Percentiles rank a stretch among this genome's conserved stretches.
Conservation (phyloP, 345 rosid species). For the Euphorbia tirucalli region DNA sequence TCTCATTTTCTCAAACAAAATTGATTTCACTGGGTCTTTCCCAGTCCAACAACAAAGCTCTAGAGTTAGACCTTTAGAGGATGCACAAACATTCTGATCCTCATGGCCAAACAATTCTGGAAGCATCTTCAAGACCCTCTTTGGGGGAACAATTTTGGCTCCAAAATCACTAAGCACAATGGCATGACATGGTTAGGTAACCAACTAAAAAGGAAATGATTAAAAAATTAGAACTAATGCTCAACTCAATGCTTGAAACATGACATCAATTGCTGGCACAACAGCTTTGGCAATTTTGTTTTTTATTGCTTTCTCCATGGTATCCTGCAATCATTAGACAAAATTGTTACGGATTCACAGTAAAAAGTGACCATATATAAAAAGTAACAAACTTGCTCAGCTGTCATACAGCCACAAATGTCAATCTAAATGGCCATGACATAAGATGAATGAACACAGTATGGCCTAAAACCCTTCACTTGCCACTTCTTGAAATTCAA, state of each 20-base stretch:
- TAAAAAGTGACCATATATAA: too few relatives aligned
- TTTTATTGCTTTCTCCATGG: conserved; percentile 98
- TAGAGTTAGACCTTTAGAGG: conserved; percentile 90
- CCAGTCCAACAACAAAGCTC: conserved; percentile 99
- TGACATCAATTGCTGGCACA: conserved; percentile 99
- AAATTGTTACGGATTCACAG: too few relatives aligned
- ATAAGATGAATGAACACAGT: not conserved
- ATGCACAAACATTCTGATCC: conserved; percentile 99
- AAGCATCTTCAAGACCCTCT: conserved; percentile 93
- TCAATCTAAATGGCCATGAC: not conserved
- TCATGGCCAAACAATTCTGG: conserved; percentile 99
- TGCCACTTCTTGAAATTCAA: not conserved
- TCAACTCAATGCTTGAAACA: conserved; percentile 96
- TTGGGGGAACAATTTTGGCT: conserved; percentile 82
- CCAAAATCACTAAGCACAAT: conserved; percentile 80
- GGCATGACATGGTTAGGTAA: conserved; percentile 10
- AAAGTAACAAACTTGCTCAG: too few relatives aligned
- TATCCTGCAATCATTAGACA: conserved; percentile 51
- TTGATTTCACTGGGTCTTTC: conserved; percentile 93
- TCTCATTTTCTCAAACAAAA: conserved; percentile 98
- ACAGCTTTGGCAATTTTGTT: conserved; percentile 99
- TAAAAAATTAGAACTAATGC: conserved; percentile 9
- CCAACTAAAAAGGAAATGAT: conserved; percentile 8
- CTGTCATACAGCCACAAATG: too few relatives aligned
- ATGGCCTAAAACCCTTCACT: not conserved